phyloP scores from a whole-genome alignment of 2,329 filamentous ascomycete genomes.

The Curvularia hawaiiensis region DNA sequence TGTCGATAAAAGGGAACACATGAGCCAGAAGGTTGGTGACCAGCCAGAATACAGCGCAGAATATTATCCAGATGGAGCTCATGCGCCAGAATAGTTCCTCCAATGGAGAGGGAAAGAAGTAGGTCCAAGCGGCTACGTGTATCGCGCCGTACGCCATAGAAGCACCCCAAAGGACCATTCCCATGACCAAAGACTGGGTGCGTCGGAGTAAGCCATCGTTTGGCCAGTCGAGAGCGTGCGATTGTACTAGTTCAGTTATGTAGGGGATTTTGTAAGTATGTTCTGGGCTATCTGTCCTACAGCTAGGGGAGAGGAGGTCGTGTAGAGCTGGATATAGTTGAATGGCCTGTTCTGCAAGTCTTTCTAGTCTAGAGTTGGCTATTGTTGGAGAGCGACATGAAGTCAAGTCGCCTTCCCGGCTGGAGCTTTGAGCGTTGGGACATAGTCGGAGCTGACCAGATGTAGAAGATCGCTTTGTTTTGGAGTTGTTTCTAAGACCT shows the following conservation, averaged over 20 bases:
- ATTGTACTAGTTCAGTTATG: neutral
- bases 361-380: neutral
- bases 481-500: neutral
- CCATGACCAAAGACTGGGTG: constrained; percentile 18
- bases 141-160: constrained; percentile 29
- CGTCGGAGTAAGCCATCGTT: constrained; percentile 24
- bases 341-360: neutral
- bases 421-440: neutral
- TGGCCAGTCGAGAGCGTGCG: constrained; percentile 24
- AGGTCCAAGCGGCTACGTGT: constrained; percentile 28
- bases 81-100: constrained; percentile 28
- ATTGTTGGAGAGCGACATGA: neutral
- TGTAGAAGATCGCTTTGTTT: neutral
- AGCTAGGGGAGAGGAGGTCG: neutral
- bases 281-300: neutral
- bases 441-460: neutral
- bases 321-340: neutral
- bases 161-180: constrained; percentile 25
- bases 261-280: neutral
- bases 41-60: constrained; percentile 27
- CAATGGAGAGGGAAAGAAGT: constrained; percentile 21
- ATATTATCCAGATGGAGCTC: constrained; percentile 23
- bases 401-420: neutral
- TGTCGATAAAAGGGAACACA: constrained; percentile 15
- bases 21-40: constrained; percentile 20